Evolutionary conservation across 768 basidiomycete genomes (phyloP), one percentile per base, ranked within the genome.

Genomic region (Tylopilus felleus): DNA sequence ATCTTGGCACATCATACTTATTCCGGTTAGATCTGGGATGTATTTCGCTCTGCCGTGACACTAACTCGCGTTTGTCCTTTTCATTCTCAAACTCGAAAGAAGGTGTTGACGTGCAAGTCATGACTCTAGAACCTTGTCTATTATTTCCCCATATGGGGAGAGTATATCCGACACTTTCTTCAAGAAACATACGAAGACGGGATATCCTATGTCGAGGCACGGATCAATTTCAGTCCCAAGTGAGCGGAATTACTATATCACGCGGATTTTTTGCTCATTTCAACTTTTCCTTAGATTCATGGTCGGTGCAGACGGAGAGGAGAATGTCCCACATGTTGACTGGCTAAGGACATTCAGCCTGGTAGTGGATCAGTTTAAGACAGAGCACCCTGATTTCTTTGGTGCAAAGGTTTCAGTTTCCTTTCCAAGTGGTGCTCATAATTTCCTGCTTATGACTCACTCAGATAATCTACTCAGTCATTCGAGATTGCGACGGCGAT

Each of bases 381-480:
- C 23, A 74, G 84, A 49, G 77, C 73, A 61, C 55, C 80, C 79
- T 45, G 81, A 82, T 52, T 88, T 90, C 65, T 66, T 86, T 55
- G 86, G 84, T 25, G 84, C 83, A 10, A 84, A 75, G 70, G 88
- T 86, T 53, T 40, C 70, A 4, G 21, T 56, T 40, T 55, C 39
- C 9, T 47, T 33, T 21, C 29, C 40, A 27, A 27, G 3, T 29
- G 8, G 23, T 33, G 16, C 17, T 50, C 13, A 3, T 28, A 16
- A 4, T 23, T 43, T 23, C 12, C 5, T 19, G 3, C 21, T 22
- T 16, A 49, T 8, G 10, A 6, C 19, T 27, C 31, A 7, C 16
- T 42, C 53, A 90, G 86, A 80, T 91, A 43, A 90, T 91, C 52
- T 90, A 90, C 60, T 75, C 80, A 5, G 85, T 86, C 0, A 61